Base-by-base conservation (phyloP, 805 yeast species). In the Schwanniomyces pseudopolymorphus region DNA sequence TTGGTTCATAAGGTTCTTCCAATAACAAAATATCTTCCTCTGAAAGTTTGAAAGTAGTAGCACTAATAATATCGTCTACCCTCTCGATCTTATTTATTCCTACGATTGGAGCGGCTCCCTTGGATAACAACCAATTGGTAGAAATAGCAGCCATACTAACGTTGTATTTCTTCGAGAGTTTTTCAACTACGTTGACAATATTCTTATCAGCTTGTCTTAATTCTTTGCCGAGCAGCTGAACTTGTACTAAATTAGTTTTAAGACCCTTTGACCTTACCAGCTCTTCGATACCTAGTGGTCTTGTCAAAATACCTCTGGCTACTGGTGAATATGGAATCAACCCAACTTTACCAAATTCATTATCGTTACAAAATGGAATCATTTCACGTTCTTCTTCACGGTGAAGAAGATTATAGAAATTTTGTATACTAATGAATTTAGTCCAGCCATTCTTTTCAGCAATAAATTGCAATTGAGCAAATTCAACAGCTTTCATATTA, bases 341-440 rank as follows among this genome's bases (percentile, higher is more conserved):
- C 1, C 83, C 85, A 33, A 84, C 77, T 41, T 53, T 50, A 9
- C 77, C 77, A 14, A 76, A 75, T 39, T 65, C 67, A 17, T 76
- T 63, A 5, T 55, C 50, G 20, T 59, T 44, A 50, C 85, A 79
- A 59, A 67, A 83, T 21, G 78, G 79, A 48, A 72, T 78, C 74
- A 81, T 66, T 57, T 83, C 88, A n/a, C 81, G 63, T 58, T 84
- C 88, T 46, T 83, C 87, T 55, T 83, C 87, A 11, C 89, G 67
- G 52, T 78, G 69, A 3, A 82, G 44, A 50, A 83, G 64, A 55
- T 81, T 81, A 61, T 81, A 80, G 56, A 66, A 75, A 50, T 77
- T 76, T 61, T 84, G 88, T 78, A 81, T 77, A 16, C 77, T 67
- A 44, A 83, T 70, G 52, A 83, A 83, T 58, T 80, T 81, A 50